Conservation (phyloP, 1,284 basidiomycete genomes). For the Apiotrichum montevideense region DNA sequence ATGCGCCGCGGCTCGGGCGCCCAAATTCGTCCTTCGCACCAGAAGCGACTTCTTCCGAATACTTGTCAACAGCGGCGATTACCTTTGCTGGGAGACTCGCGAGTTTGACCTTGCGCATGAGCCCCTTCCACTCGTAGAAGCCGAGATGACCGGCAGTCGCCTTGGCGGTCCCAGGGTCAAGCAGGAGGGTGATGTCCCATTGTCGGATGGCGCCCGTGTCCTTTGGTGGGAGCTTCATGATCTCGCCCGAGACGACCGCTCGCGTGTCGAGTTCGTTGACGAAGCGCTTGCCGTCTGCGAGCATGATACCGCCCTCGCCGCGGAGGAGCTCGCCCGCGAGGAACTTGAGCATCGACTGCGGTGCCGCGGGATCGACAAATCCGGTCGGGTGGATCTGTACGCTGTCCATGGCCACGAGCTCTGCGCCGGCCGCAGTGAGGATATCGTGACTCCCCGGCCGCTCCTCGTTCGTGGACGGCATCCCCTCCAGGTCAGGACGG, state of each 20-base stretch:
- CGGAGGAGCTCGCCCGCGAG: conserved; percentile 11
- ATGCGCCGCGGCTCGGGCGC: conserved; percentile 1
- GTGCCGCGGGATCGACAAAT: conserved; percentile 5
- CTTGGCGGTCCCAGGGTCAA: conserved; percentile 9
- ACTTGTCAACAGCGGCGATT: conserved; percentile 2
- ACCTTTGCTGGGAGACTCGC: not conserved
- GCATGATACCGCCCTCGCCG: conserved; percentile 11
- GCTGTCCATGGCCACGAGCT: conserved; percentile 13
- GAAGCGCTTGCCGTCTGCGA: conserved; percentile 2
- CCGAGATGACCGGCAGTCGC: conserved; percentile 8
- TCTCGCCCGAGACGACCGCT: not conserved
- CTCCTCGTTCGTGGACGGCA: conserved; percentile 13
- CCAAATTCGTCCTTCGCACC: conserved; percentile 6
- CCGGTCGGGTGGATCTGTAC: conserved; percentile 14
- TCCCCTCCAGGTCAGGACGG: conserved; percentile 10
- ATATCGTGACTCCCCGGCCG: conserved; percentile 4
- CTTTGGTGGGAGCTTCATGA: not conserved
- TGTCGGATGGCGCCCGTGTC: not conserved
- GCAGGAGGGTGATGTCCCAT: conserved; percentile 10
- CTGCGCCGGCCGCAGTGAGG: conserved; percentile 4
- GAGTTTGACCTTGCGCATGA: conserved; percentile 2
- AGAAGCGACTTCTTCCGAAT: not conserved
- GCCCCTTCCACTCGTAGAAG: conserved; percentile 17
- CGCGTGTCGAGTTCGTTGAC: conserved; percentile 5
- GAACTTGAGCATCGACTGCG: conserved; percentile 5